Conservation (phyloP, 768 basidiomycete genomes). For the Fibroporia radiculosa region DNA sequence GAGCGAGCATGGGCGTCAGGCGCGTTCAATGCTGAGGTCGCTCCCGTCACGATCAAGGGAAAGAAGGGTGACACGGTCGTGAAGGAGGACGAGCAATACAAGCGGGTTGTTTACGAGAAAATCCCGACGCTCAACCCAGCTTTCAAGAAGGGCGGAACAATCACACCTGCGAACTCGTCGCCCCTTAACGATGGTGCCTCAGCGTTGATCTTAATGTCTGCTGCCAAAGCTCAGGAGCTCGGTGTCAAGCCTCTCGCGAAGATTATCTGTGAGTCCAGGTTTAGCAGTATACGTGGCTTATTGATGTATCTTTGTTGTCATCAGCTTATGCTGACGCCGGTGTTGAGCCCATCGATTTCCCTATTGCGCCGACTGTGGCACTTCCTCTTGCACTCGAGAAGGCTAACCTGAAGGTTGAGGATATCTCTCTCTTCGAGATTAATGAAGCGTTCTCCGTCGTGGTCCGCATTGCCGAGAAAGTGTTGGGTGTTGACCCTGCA, state of each 20-base stretch:
- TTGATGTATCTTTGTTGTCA: conserved; percentile 7
- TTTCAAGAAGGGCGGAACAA: conserved; percentile 82
- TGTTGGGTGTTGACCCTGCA: conserved; percentile 71
- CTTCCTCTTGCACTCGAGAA: conserved; percentile 82
- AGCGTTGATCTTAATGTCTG: conserved; percentile 90
- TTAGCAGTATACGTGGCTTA: neutral
- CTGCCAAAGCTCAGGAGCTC: conserved; percentile 85
- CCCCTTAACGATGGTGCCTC: conserved; percentile 94
- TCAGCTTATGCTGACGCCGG: conserved; percentile 95
- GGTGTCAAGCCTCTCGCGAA: conserved; percentile 91
- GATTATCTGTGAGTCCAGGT: conserved; percentile 68
- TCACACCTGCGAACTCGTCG: conserved; percentile 97
- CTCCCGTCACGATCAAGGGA: conserved; percentile 83
- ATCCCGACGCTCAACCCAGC: conserved; percentile 81
- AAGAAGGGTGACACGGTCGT: conserved; percentile 91
- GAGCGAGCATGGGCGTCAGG: conserved; percentile 87
- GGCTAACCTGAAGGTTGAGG: conserved; percentile 74
- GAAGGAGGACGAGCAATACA: conserved; percentile 96
- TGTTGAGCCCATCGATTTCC: conserved; percentile 96
- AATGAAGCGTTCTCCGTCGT: conserved; percentile 99
- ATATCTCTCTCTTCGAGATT: conserved; percentile 90
- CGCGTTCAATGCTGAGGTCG: conserved; percentile 80
- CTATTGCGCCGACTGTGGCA: conserved; percentile 87
- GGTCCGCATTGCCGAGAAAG: conserved; percentile 83
- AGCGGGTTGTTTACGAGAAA: conserved; percentile 92